Conservation (phyloP, 208 protist genomes). For the Crithidia bombi region DNA sequence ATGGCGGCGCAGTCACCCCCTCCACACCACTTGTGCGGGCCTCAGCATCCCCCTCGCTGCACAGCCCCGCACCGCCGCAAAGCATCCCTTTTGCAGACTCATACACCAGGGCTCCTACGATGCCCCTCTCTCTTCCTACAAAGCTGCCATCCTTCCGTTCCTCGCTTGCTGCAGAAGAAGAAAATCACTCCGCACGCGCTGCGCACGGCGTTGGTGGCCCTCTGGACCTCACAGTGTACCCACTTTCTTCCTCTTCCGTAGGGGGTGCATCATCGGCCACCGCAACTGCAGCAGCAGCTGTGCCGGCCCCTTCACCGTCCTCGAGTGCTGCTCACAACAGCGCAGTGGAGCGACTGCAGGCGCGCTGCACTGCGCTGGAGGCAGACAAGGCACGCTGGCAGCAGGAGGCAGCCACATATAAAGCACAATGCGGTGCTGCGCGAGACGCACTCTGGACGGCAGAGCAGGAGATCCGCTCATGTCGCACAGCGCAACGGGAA, state of each 20-base stretch:
- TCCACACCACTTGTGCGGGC: background rate
- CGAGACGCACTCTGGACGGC: slow-evolving; percentile 36
- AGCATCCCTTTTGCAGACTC: background rate
- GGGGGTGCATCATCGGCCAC: too few relatives aligned
- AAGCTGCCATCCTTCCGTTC: slow-evolving; percentile 33
- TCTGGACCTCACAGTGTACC: too few relatives aligned
- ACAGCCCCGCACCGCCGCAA: background rate
- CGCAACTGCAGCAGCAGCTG: background rate
- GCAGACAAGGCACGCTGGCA: slow-evolving; percentile 29
- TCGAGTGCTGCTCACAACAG: background rate
- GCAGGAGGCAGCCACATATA: slow-evolving; percentile 29
- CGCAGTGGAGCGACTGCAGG: slow-evolving; percentile 10
- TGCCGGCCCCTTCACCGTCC: background rate
- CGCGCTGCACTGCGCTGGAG: slow-evolving; percentile 19
- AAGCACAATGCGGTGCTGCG: slow-evolving; percentile 25
- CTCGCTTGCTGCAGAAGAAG: background rate
- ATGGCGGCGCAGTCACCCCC: background rate
- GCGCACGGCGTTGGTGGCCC: too few relatives aligned
- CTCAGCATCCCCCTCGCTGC: background rate
- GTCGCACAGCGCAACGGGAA: slow-evolving; percentile 23
- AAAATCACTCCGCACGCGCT: background rate
- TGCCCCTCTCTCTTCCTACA: slow-evolving; percentile 22
- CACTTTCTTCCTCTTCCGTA: too few relatives aligned
- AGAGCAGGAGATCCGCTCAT: slow-evolving; percentile 28
- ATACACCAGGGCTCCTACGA: background rate